These are phyloP conservation scores for Erythrophleum fordii DNA, from an alignment of 306 rosid species.

Conservation along the genomic window DNA sequence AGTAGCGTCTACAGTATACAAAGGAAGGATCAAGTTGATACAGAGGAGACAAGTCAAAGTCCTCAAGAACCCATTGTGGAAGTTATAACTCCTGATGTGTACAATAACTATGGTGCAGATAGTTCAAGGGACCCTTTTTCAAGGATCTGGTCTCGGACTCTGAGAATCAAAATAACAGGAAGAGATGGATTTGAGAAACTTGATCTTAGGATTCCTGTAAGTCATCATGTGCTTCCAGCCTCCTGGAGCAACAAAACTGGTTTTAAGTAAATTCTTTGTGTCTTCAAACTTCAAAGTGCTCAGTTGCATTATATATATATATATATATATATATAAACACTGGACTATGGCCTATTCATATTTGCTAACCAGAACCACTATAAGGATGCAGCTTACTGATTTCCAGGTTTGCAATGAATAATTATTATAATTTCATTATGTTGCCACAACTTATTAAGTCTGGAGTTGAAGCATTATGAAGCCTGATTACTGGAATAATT, in stretches of 20 bases:
- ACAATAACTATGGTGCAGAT: conserved; percentile 78
- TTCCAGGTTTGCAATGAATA: neutral
- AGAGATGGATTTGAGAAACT: conserved; percentile 92
- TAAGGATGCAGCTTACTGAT: conserved; percentile 10
- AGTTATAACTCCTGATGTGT: conserved; percentile 93
- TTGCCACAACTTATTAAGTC: conserved; percentile 18
- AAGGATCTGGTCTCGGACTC: conserved; percentile 81
- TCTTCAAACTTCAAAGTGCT: conserved; percentile 11
- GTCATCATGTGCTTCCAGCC: conserved; percentile 43
- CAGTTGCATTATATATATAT: neutral
- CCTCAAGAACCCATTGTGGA: conserved; percentile 79
- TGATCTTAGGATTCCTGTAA: conserved; percentile 89
- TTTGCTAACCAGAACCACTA: conserved; percentile 7
- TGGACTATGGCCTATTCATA: neutral
- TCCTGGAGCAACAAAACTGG: conserved; percentile 14
- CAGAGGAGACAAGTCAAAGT: conserved; percentile 69
- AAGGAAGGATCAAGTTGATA: conserved; percentile 64
- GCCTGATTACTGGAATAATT: conserved; percentile 11
- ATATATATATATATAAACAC: too few relatives aligned
- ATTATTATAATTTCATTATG: neutral
- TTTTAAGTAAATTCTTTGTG: neutral
- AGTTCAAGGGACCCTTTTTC: conserved; percentile 67
- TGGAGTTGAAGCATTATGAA: conserved; percentile 3
- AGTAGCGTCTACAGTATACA: conserved; percentile 67
- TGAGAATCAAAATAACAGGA: conserved; percentile 89